Conservation (phyloP, 2,329 filamentous ascomycete genomes). For the Aspergillus aculeatus region DNA sequence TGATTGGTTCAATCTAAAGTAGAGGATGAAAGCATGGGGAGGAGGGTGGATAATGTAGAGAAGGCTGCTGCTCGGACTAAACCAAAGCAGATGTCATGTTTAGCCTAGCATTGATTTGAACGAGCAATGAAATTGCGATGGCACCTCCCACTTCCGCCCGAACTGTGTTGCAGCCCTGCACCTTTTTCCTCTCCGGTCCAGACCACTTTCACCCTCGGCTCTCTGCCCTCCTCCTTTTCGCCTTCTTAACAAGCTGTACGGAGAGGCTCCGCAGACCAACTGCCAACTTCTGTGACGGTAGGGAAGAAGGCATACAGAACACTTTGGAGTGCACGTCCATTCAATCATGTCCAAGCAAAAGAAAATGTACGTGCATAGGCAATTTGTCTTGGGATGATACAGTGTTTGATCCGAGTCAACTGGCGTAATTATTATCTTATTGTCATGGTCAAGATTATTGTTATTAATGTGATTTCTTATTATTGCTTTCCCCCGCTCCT, state of each 20-base stretch:
- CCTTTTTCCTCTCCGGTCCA: conserved; percentile 13
- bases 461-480: not conserved
- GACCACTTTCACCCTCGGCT: conserved; percentile 14
- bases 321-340: not conserved
- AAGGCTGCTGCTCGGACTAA: too few relatives aligned
- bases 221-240: not conserved
- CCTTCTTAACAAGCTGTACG: not conserved
- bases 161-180: conserved; percentile 19
- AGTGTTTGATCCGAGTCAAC: not conserved
- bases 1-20: not conserved
- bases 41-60: not conserved
- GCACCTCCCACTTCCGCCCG: conserved; percentile 4
- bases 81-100: not conserved
- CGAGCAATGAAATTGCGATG: not conserved
- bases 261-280: not conserved
- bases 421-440: not conserved
- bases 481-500: not conserved
- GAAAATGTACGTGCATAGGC: too few relatives aligned
- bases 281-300: not conserved
- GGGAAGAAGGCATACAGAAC: not conserved
- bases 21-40: not conserved
- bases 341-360: not conserved
- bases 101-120: not conserved
- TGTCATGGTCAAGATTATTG: not conserved
- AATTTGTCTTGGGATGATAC: not conserved